These are phyloP conservation scores for Trichoderma koningii DNA, from an alignment of 2,329 filamentous ascomycete genomes.

Conservation along the genomic window DNA sequence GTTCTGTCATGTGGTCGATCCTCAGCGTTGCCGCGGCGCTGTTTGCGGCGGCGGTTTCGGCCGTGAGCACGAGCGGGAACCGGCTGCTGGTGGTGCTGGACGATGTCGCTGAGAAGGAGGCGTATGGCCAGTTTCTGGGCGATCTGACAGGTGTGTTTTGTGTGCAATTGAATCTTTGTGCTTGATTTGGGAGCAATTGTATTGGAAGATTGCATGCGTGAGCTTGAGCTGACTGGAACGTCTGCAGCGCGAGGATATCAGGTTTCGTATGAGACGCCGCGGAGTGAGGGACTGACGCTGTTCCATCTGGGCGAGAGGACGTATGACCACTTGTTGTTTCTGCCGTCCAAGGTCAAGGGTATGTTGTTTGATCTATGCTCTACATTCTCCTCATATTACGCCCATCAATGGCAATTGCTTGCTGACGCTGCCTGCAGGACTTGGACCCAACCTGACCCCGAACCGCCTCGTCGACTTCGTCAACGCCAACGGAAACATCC, in stretches of 20 bases:
- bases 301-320: conserved; percentile 84
- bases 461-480: conserved; percentile 87
- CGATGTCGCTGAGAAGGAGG: conserved; percentile 74
- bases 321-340: conserved; percentile 88
- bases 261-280: conserved; percentile 79
- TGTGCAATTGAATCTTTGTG: too few species aligned
- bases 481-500: conserved; percentile 87
- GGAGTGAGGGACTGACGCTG: conserved; percentile 73
- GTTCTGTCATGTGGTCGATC: conserved; percentile 68
- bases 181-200: not conserved
- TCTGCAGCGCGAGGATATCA: conserved; percentile 76
- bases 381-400: not conserved
- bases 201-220: conserved; percentile 19
- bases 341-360: conserved; percentile 92
- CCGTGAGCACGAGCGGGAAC: conserved; percentile 75
- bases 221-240: conserved; percentile 27
- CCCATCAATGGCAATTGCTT: not conserved
- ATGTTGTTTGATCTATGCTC: not conserved
- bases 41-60: conserved; percentile 67
- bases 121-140: conserved; percentile 79
- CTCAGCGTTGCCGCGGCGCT: conserved; percentile 69
- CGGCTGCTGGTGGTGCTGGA: conserved; percentile 86
- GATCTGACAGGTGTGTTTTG: conserved; percentile 66
- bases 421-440: conserved; percentile 53
- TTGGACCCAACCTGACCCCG: conserved; percentile 85